Percentiles rank a stretch among this genome's conserved stretches.
These are phyloP conservation scores for Pseudogymnoascus sp. DNA, from an alignment of 2,329 filamentous ascomycete genomes.

Conservation along the genomic window DNA sequence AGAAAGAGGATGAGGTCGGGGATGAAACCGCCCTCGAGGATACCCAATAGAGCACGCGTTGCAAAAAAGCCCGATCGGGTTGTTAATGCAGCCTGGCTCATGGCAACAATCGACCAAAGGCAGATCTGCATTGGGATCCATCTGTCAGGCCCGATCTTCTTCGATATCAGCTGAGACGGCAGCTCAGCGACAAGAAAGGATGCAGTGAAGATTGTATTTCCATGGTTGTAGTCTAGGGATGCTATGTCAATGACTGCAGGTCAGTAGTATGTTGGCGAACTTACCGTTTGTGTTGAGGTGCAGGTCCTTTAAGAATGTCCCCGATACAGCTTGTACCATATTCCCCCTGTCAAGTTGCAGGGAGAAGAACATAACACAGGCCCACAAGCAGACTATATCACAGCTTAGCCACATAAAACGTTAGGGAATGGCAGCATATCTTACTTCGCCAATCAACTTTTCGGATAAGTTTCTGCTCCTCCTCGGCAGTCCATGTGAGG, in stretches of 20 bases:
- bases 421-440: not conserved
- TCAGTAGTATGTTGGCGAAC: not conserved
- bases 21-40: conserved; percentile 53
- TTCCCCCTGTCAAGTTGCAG: conserved; percentile 32
- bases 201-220: conserved; percentile 31
- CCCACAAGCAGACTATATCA: not conserved
- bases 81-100: conserved; percentile 23
- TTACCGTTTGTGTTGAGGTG: conserved; percentile 34
- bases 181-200: conserved; percentile 39
- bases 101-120: conserved; percentile 30
- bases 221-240: conserved; percentile 19
- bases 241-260: not conserved
- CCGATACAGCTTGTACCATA: conserved; percentile 25
- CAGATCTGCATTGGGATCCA: conserved; percentile 42
- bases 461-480: conserved; percentile 11
- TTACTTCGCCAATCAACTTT: conserved; percentile 25
- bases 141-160: conserved; percentile 40
- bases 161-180: conserved; percentile 40
- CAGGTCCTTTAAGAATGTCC: conserved; percentile 43
- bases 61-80: conserved; percentile 32
- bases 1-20: conserved; percentile 59
- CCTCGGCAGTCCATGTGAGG: conserved; percentile 16
- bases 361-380: conserved; percentile 33
- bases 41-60: conserved; percentile 41
- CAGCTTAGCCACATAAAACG: not conserved